Percentiles rank a stretch among this genome's conserved stretches.
These are phyloP conservation scores for Knoxia roxburghii DNA, from an alignment of 257 asterid species.

Conservation along the genomic window DNA sequence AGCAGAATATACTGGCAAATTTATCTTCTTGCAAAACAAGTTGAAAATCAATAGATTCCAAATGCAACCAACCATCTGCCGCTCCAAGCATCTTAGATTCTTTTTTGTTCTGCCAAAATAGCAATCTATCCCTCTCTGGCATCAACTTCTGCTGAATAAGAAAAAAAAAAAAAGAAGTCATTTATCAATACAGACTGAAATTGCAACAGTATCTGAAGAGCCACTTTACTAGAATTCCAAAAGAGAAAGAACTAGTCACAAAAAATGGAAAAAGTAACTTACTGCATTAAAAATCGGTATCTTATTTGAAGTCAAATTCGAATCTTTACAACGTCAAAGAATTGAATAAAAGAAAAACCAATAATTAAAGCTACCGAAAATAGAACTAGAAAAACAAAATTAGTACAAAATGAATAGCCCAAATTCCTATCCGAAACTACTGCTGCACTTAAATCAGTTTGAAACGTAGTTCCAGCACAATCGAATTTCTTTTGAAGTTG, in stretches of 20 bases:
- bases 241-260: neutral
- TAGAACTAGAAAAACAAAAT: neutral
- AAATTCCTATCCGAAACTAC: neutral
- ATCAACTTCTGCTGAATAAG: conserved; percentile 21
- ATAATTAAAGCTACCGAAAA: neutral
- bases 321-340: neutral
- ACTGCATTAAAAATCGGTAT: neutral
- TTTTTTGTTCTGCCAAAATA: conserved; percentile 11
- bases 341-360: conserved; percentile 1
- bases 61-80: conserved; percentile 12
- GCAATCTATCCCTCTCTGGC: conserved; percentile 18
- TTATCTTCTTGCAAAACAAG: conserved; percentile 6
- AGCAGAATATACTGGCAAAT: neutral
- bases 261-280: neutral
- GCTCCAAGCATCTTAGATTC: conserved; percentile 24
- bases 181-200: neutral
- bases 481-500: neutral
- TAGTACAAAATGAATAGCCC: neutral
- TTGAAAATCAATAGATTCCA: conserved; percentile 17
- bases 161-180: neutral
- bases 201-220: neutral
- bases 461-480: neutral
- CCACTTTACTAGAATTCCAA: neutral
- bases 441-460: neutral
- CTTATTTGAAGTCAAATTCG: neutral